phyloP scores from a whole-genome alignment of 352 stramenopile genomes.

The Stramenopiles sp. region DNA sequence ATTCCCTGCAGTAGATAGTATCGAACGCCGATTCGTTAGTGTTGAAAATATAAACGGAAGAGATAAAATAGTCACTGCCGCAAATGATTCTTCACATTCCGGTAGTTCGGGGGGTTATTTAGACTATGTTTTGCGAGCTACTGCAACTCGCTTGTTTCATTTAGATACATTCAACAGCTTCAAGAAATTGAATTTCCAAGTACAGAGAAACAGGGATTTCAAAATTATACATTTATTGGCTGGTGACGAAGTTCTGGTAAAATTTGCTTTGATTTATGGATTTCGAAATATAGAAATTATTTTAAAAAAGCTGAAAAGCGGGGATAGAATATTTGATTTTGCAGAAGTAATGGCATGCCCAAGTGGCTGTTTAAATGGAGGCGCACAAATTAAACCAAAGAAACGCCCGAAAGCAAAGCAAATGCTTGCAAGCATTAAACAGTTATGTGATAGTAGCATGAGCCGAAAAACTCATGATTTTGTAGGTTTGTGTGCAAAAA shows the following conservation, averaged over 20 bases:
- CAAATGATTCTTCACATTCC: slow-evolving; percentile 25
- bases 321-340: slow-evolving; percentile 75
- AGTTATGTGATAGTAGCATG: neutral
- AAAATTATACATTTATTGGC: slow-evolving; percentile 45
- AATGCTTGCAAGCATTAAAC: neutral
- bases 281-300: slow-evolving; percentile 91
- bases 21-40: too few species aligned
- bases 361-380: slow-evolving; percentile 88
- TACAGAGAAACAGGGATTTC: neutral
- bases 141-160: neutral
- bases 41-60: slow-evolving; percentile 19
- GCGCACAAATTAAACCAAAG: slow-evolving; percentile 58
- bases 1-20: slow-evolving; percentile 39
- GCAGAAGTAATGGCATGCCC: slow-evolving; percentile 96
- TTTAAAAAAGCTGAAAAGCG: slow-evolving; percentile 68
- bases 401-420: neutral
- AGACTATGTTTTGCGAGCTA: slow-evolving; percentile 4
- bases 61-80: slow-evolving; percentile 27
- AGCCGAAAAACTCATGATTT: too few species aligned
- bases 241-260: slow-evolving; percentile 52
- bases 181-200: neutral
- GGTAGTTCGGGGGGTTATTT: slow-evolving; percentile 16
- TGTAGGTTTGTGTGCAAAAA: too few species aligned
- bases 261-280: slow-evolving; percentile 79
- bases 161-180: neutral